These are phyloP conservation scores for Acanthamoeba royreba DNA, from an alignment of 208 protist genomes.

Conservation along the genomic window DNA sequence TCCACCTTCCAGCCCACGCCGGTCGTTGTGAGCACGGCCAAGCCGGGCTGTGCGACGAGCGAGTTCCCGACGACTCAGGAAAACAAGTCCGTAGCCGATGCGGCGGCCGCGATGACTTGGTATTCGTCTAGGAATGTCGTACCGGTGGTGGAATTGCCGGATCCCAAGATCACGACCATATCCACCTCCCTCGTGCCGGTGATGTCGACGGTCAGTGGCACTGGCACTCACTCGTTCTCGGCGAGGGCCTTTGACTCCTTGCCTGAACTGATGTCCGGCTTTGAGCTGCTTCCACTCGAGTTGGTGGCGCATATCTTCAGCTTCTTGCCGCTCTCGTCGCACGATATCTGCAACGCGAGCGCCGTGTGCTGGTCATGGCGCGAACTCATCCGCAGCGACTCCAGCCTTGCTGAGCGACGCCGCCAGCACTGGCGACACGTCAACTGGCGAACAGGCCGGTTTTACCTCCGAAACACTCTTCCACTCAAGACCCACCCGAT, in stretches of 20 bases:
- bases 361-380: neutral
- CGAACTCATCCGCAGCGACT: neutral
- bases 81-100: no score
- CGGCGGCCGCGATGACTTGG: no score
- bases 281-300: neutral
- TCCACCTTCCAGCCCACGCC: neutral
- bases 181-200: neutral
- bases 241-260: neutral
- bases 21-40: neutral
- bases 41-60: no score
- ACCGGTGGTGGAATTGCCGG: neutral
- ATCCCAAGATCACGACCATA: neutral
- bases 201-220: neutral
- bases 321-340: neutral
- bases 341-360: slow-evolving; percentile 5
- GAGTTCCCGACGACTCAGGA: no score
- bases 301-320: neutral
- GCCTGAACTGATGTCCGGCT: neutral
- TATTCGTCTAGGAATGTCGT: neutral
- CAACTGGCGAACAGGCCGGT: neutral
- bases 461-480: neutral
- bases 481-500: slow-evolving; percentile 11
- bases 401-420: neutral
- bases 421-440: slow-evolving; percentile 4
- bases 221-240: neutral